phyloP scores from a whole-genome alignment of 2,329 filamentous ascomycete genomes.

The Onygena corvina region DNA sequence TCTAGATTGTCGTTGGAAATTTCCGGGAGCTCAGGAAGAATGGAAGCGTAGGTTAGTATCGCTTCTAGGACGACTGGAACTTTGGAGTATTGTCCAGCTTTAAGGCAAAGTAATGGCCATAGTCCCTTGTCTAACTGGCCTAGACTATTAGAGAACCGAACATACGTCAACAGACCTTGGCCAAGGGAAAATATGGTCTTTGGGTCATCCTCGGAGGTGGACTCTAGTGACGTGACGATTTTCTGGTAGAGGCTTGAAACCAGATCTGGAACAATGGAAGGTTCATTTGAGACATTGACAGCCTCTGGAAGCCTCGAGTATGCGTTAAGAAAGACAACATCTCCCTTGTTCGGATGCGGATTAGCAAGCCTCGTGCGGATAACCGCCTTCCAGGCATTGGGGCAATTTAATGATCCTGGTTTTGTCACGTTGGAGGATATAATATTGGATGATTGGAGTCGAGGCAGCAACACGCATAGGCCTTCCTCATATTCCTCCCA shows the following conservation, averaged over 20 bases:
- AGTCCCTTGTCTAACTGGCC: slow-evolving; percentile 48
- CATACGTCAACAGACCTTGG: slow-evolving; percentile 61
- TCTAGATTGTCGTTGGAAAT: slow-evolving; percentile 48
- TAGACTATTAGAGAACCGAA: slow-evolving; percentile 51
- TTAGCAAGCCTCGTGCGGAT: slow-evolving; percentile 57
- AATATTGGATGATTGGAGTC: slow-evolving; percentile 39
- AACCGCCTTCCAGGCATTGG: slow-evolving; percentile 53
- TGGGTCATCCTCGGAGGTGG: slow-evolving; percentile 48
- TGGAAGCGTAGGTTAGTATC: slow-evolving; percentile 41
- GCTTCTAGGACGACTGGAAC: slow-evolving; percentile 55
- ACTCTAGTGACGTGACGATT: slow-evolving; percentile 51
- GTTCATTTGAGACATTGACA: slow-evolving; percentile 46
- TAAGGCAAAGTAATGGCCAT: slow-evolving; percentile 54
- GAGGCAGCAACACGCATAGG: slow-evolving; percentile 56
- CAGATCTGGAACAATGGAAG: slow-evolving; percentile 54
- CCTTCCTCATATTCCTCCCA: slow-evolving; percentile 60
- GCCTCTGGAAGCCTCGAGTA: slow-evolving; percentile 52
- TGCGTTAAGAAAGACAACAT: slow-evolving; percentile 55
- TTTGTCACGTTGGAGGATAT: slow-evolving; percentile 41
- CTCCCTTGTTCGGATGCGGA: slow-evolving; percentile 37
- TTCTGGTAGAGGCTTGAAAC: slow-evolving; percentile 54
- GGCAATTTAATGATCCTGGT: slow-evolving; percentile 31
- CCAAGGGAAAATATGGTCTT: slow-evolving; percentile 62
- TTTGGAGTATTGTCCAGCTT: slow-evolving; percentile 53
- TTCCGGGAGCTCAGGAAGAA: slow-evolving; percentile 19